Base-by-base conservation (phyloP, 208 protist genomes). In the Paratrypanosoma confusum region DNA sequence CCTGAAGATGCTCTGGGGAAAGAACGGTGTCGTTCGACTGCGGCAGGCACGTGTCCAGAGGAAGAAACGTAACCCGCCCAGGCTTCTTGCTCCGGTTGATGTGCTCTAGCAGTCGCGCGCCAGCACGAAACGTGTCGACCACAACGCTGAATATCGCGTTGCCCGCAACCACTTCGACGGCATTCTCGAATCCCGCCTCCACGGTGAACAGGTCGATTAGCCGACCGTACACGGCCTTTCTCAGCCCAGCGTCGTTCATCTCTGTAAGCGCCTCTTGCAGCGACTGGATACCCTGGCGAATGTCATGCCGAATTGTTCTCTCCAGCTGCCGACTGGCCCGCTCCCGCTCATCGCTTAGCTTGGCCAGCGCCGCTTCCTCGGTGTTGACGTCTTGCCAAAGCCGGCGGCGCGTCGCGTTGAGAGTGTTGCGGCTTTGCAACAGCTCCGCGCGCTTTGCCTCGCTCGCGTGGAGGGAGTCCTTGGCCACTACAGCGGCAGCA, bases 111-210 rank as follows among this genome's bases (percentile, higher is more conserved):
- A 99, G 40, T 7, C 65, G 53, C 1, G 78, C 65, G 33, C 96
- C 93, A 1, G 78, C 68, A 18, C 94, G 80, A 63, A 98, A 97
- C 5, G 61, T 89, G 46, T 99, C 96, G 8, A 99, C 96, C 4
- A 99, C 95, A 16, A 99, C 70, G 63, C 98, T 80, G 63, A 99
- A 99, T 1, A 99, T 71, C 8, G 76, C 53, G 58, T 93, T 96
- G 10, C 90, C 94, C 18, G 90, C 95, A 4, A 87, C 91, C 2
- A 97, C 90, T 25, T 99, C 96, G 2, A 97, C 76, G 2, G 96
- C 91, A 1, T 77, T 84, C 25, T 80, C 64, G 58, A 88, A 97
- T 7, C 63, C 71, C 5, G 96, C 80, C 7, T 73, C 59, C 38
- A 88, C 86, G 0, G 46, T 36, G 39, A 99, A 89, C 11, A 98